Percentiles rank a stretch among this genome's conserved stretches.
These are phyloP conservation scores for Camelina neglecta DNA, from an alignment of 345 rosid species.

Conservation along the genomic window DNA sequence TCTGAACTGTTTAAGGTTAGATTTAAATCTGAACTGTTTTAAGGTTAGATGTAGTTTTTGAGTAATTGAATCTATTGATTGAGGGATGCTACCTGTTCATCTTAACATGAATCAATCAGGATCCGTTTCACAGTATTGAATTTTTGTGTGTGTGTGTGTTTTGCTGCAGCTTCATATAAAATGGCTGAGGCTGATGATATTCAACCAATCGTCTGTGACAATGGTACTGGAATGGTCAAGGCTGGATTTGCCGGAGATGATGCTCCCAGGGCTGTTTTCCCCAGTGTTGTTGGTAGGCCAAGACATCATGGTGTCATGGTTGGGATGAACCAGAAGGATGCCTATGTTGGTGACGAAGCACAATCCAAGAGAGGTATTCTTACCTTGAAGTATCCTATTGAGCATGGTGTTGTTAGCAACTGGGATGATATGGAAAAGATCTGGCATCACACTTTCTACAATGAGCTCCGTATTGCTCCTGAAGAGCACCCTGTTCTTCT, in stretches of 20 bases:
- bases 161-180: conserved; percentile 38
- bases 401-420: conserved; percentile 74
- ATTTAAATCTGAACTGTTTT: not conserved
- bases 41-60: conserved; percentile 14
- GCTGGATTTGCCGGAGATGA: conserved; percentile 72
- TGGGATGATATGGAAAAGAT: conserved; percentile 75
- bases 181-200: conserved; percentile 54
- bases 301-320: conserved; percentile 74
- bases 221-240: conserved; percentile 53
- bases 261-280: conserved; percentile 69
- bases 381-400: conserved; percentile 66
- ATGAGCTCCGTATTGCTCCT: conserved; percentile 66
- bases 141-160: not conserved
- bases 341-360: conserved; percentile 69
- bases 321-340: conserved; percentile 73
- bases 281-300: conserved; percentile 73
- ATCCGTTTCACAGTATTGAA: not conserved
- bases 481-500: conserved; percentile 68
- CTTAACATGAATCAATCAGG: not conserved
- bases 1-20: not conserved
- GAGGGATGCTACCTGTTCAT: no score
- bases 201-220: conserved; percentile 54
- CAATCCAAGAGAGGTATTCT: conserved; percentile 74
- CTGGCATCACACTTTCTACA: conserved; percentile 73
- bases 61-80: not conserved